A percentile compares a stretch with the other conserved stretches of the same genome.
phyloP scores from a whole-genome alignment of 768 basidiomycete species.

The Tricholoma flavovirens region DNA sequence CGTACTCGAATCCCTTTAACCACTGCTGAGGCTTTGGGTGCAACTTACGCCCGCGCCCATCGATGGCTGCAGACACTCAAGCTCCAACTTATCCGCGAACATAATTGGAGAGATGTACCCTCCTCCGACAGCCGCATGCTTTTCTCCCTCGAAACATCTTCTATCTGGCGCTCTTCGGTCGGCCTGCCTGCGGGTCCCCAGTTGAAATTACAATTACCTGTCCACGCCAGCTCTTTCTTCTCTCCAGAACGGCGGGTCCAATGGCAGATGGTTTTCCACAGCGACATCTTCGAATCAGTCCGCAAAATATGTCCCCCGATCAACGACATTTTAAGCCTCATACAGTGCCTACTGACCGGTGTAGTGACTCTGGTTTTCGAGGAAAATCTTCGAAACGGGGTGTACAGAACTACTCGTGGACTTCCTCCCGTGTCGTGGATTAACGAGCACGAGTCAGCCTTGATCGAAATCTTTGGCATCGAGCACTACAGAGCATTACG shows the following conservation, averaged over 20 bases:
- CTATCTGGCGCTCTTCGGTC: constrained; percentile 71
- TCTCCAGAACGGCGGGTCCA: constrained; percentile 78
- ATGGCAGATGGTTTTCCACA: constrained; percentile 89
- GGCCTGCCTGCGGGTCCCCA: constrained; percentile 75
- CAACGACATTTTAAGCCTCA: constrained; percentile 60
- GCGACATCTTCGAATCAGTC: constrained; percentile 67
- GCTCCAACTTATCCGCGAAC: constrained; percentile 54
- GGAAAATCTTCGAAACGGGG: constrained; percentile 63
- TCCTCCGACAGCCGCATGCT: constrained; percentile 66
- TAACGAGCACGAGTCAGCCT: constrained; percentile 56
- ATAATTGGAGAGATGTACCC: constrained; percentile 63
- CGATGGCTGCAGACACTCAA: constrained; percentile 67
- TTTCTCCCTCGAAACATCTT: constrained; percentile 71
- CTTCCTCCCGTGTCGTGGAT: constrained; percentile 78
- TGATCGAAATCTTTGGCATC: constrained; percentile 70
- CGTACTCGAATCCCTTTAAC: constrained; percentile 78
- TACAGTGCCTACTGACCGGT: constrained; percentile 71
- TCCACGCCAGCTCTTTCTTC: constrained; percentile 81
- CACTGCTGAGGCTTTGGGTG: constrained; percentile 75
- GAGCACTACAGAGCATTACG: constrained; percentile 67
- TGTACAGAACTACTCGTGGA: constrained; percentile 71
- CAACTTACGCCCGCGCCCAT: constrained; percentile 76
- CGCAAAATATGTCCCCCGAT: constrained; percentile 64
- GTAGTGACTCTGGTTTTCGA: constrained; percentile 69
- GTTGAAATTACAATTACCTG: constrained; percentile 66